Conservation (phyloP, 163 green algal genomes). For the Botryococcus braunii region DNA sequence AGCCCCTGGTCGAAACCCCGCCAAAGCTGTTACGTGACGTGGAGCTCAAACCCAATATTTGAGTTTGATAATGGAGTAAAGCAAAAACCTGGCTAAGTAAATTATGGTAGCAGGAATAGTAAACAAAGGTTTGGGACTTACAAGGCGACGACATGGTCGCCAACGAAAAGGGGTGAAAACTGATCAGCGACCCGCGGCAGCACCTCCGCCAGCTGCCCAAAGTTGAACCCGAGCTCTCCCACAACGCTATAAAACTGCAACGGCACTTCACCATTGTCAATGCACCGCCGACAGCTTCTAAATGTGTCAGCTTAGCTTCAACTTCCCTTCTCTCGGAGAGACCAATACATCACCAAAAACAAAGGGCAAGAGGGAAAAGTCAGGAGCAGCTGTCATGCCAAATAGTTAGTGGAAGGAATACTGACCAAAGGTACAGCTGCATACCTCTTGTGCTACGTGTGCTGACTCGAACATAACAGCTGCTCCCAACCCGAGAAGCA, state of each 20-base stretch:
- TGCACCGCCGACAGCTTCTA: too few relatives aligned
- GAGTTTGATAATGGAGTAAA: not conserved
- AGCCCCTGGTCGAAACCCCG: slow-evolving; percentile 21
- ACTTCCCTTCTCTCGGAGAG: too few relatives aligned
- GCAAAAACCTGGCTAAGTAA: not conserved
- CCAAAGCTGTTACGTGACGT: not conserved
- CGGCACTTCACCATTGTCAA: too few relatives aligned
- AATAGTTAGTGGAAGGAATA: too few relatives aligned
- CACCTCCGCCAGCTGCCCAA: slow-evolving; percentile 7
- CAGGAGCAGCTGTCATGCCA: too few relatives aligned
- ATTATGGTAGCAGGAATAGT: not conserved
- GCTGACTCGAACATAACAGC: slow-evolving; percentile 32
- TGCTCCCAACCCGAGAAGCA: slow-evolving; percentile 36
- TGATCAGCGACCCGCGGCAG: slow-evolving; percentile 7
- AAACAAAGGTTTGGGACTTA: too few relatives aligned
- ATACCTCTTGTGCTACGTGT: slow-evolving; percentile 45
- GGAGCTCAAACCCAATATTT: not conserved
- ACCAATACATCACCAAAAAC: too few relatives aligned
- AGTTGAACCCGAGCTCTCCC: slow-evolving; percentile 8
- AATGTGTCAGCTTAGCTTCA: too few relatives aligned
- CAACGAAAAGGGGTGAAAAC: slow-evolving; percentile 36
- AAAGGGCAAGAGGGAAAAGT: too few relatives aligned
- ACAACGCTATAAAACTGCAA: slow-evolving; percentile 16
- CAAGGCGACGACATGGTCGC: slow-evolving; percentile 48
- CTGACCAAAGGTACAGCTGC: too few relatives aligned